phyloP scores from a whole-genome alignment of 257 asterid species.

The Ilex aquifolium region DNA sequence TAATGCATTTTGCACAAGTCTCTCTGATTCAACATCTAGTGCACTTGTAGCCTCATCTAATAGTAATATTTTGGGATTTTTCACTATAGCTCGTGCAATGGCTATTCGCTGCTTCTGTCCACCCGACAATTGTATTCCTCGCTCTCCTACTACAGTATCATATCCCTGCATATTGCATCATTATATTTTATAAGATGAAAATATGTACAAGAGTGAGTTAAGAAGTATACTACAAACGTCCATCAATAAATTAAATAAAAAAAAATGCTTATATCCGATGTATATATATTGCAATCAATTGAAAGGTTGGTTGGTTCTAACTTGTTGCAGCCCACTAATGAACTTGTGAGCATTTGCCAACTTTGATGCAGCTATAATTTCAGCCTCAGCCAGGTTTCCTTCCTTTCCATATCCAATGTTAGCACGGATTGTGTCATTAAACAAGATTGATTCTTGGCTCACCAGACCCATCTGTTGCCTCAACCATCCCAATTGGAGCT shows the following conservation, averaged over 20 bases:
- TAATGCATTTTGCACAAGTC: constrained; percentile 75
- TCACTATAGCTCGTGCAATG: constrained; percentile 76
- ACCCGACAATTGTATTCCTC: constrained; percentile 75
- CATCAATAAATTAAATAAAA: background rate
- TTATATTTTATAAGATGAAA: too few relatives aligned
- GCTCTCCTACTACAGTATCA: constrained; percentile 74
- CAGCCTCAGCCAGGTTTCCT: constrained; percentile 75
- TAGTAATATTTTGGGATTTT: constrained; percentile 64
- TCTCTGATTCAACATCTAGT: constrained; percentile 77
- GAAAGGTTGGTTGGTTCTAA: constrained; percentile 1
- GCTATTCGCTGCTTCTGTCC: constrained; percentile 95
- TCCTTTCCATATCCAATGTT: constrained; percentile 81
- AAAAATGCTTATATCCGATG: background rate
- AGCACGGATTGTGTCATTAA: constrained; percentile 75
- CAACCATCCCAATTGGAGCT: constrained; percentile 73
- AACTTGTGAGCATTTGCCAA: constrained; percentile 87
- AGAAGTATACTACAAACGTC: too few relatives aligned
- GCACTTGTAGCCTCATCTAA: constrained; percentile 90
- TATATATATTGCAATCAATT: background rate
- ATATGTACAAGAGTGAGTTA: too few relatives aligned
- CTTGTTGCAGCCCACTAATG: constrained; percentile 63
- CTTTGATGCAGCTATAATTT: constrained; percentile 68
- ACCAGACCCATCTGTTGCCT: constrained; percentile 94
- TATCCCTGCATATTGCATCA: constrained; percentile 41
- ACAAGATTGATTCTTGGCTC: constrained; percentile 82